Evolutionary conservation across 768 basidiomycete species (phyloP).

Genomic region (Fistulinella prunicolor): DNA sequence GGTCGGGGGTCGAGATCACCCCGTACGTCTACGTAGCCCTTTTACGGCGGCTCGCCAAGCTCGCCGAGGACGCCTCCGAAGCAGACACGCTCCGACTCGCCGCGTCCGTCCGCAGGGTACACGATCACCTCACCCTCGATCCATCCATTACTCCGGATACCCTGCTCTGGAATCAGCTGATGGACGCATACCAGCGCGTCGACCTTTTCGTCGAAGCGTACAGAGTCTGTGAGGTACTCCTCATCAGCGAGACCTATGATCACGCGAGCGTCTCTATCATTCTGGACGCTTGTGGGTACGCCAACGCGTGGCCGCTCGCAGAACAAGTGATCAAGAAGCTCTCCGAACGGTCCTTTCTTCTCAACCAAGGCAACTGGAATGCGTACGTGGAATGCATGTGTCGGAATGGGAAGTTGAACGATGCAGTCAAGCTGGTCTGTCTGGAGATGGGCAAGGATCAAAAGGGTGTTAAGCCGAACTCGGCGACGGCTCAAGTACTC

Average conservation of each 20-base stretch:
- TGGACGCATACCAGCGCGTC: constrained; percentile 85
- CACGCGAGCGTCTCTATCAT: constrained; percentile 75
- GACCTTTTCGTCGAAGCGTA: constrained; percentile 69
- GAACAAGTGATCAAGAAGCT: constrained; percentile 54
- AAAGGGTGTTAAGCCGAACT: constrained; percentile 45
- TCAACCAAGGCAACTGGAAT: constrained; percentile 75
- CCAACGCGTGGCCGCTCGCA: constrained; percentile 49
- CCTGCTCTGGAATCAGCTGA: constrained; percentile 75
- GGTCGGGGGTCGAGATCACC: constrained; percentile 54
- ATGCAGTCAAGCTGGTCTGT: constrained; percentile 64
- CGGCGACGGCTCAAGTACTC: constrained; percentile 50
- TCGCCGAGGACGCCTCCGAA: constrained; percentile 36
- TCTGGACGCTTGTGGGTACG: constrained; percentile 77
- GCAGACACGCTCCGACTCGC: constrained; percentile 36
- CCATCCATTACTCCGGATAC: constrained; percentile 69
- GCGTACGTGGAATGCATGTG: constrained; percentile 86
- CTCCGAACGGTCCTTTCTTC: constrained; percentile 43
- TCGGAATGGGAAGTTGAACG: constrained; percentile 58
- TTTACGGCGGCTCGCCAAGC: constrained; percentile 49
- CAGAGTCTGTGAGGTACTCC: constrained; percentile 77
- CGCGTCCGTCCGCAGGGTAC: constrained; percentile 57
- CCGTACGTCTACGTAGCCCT: constrained; percentile 66
- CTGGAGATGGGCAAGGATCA: constrained; percentile 56
- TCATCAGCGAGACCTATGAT: constrained; percentile 55
- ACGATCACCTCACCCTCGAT: constrained; percentile 78